These are phyloP conservation scores for Russula foetens DNA, from an alignment of 768 basidiomycete species.

Conservation along the genomic window DNA sequence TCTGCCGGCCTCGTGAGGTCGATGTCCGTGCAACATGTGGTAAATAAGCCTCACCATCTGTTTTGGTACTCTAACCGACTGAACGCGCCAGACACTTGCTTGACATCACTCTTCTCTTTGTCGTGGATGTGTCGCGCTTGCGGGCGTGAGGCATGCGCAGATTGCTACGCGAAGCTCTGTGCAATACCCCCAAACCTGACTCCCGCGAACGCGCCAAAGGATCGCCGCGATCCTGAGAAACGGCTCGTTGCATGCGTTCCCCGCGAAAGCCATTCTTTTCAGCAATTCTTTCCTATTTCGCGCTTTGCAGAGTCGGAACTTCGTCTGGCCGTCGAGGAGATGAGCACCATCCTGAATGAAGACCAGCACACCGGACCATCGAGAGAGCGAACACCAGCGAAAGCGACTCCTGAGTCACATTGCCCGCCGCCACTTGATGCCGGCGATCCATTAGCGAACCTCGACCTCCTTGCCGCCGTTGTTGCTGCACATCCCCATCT, in stretches of 20 bases:
- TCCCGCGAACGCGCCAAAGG: slow-evolving; percentile 22
- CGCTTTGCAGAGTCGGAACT: slow-evolving; percentile 15
- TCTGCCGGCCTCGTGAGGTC: slow-evolving; percentile 66
- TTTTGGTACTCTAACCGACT: slow-evolving; percentile 12
- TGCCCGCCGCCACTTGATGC: neutral
- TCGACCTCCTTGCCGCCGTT: slow-evolving; percentile 15
- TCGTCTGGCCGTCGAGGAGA: slow-evolving; percentile 11
- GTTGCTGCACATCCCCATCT: slow-evolving; percentile 14
- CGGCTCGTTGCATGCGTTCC: slow-evolving; percentile 52
- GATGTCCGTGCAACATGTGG: slow-evolving; percentile 85
- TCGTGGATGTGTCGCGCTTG: slow-evolving; percentile 87
- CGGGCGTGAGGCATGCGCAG: slow-evolving; percentile 81
- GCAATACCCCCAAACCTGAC: slow-evolving; percentile 39
- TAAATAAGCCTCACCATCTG: slow-evolving; percentile 29
- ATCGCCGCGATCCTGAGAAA: slow-evolving; percentile 37
- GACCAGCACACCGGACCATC: slow-evolving; percentile 1
- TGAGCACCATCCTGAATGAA: slow-evolving; percentile 5
- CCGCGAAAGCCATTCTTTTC: slow-evolving; percentile 27
- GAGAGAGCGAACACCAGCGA: slow-evolving; percentile 4
- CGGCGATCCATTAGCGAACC: slow-evolving; percentile 6
- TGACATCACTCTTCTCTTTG: slow-evolving; percentile 84
- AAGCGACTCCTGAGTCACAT: neutral
- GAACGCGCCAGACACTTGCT: slow-evolving; percentile 65
- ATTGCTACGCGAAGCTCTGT: slow-evolving; percentile 65
- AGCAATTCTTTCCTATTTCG: slow-evolving; percentile 16